Conservation (phyloP, 495 filamentous ascomycete species). For the Astrothelium subdiscretum region DNA sequence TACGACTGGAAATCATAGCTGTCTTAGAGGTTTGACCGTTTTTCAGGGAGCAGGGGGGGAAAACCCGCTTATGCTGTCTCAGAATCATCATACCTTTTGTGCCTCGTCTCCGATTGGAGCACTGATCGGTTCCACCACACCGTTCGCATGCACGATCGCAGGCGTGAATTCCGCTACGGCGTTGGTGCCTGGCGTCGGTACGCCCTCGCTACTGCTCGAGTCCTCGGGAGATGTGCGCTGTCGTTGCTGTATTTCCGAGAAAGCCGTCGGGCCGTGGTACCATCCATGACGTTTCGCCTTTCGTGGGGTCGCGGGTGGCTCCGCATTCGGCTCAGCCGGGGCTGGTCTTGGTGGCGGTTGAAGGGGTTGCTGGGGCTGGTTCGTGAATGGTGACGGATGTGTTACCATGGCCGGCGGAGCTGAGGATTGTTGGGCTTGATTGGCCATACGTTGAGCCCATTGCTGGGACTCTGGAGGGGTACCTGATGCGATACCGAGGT, state of each 20-base stretch:
- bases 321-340: constrained; percentile 4
- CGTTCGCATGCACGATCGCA: constrained; percentile 53
- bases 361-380: constrained; percentile 26
- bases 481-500: background rate
- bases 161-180: constrained; percentile 48
- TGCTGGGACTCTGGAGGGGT: background rate
- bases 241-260: constrained; percentile 19
- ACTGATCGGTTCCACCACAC: constrained; percentile 42
- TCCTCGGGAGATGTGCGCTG: constrained; percentile 56
- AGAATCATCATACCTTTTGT: constrained; percentile 26
- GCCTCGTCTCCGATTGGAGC: constrained; percentile 20
- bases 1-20: constrained; percentile 11
- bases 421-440: background rate
- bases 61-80: too few relatives aligned
- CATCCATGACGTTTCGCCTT: constrained; percentile 54
- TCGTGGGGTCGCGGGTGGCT: constrained; percentile 41
- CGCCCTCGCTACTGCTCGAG: constrained; percentile 60
- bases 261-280: constrained; percentile 47
- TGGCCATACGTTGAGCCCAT: background rate
- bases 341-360: constrained; percentile 1
- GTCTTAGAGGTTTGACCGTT: too few relatives aligned
- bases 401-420: background rate
- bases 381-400: background rate
- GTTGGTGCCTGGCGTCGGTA: constrained; percentile 52
- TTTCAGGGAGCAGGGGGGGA: too few relatives aligned